Evolutionary conservation across 352 stramenopile genomes (phyloP).

Genomic region (Globisporangium nunn): DNA sequence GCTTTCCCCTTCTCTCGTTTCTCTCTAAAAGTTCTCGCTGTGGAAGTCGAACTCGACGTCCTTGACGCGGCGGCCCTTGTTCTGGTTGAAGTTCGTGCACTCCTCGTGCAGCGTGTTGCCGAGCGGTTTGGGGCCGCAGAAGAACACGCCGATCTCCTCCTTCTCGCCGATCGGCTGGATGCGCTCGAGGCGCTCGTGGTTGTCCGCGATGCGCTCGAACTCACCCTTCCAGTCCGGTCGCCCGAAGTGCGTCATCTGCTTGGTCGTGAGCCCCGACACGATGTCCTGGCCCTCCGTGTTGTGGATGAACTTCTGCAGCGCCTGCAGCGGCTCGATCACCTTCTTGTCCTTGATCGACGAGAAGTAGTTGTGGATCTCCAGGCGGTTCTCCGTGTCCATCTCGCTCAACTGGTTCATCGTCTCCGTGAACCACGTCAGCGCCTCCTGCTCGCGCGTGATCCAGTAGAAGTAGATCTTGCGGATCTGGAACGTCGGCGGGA

Average conservation of each 20-base stretch:
- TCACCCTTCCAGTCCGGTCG: conserved; percentile 70
- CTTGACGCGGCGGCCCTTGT: conserved; percentile 19
- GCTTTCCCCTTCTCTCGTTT: background rate
- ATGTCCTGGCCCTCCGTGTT: conserved; percentile 58
- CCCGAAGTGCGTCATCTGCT: conserved; percentile 72
- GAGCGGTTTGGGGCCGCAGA: conserved; percentile 60
- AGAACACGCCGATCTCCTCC: conserved; percentile 75
- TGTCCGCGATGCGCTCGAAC: conserved; percentile 42
- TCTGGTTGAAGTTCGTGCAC: conserved; percentile 48
- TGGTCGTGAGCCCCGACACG: conserved; percentile 58
- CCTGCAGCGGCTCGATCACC: conserved; percentile 46
- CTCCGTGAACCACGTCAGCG: conserved; percentile 71
- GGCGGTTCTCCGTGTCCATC: conserved; percentile 60
- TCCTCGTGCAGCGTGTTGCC: conserved; percentile 52
- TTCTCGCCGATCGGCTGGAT: conserved; percentile 19
- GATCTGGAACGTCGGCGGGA: conserved; percentile 60
- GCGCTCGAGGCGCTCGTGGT: conserved; percentile 28
- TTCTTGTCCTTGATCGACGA: conserved; percentile 61
- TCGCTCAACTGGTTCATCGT: conserved; percentile 78
- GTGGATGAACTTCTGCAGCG: conserved; percentile 74
- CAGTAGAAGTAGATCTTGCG: conserved; percentile 86
- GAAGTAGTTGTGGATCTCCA: conserved; percentile 84
- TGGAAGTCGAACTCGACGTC: conserved; percentile 65
- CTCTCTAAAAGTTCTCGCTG: conserved; percentile 54
- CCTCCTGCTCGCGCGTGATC: conserved; percentile 65